Evolutionary conservation across 2,329 filamentous ascomycete species (phyloP), one percentile per base, ranked within the genome.

Genomic region (Exophiala dermatitidis): DNA sequence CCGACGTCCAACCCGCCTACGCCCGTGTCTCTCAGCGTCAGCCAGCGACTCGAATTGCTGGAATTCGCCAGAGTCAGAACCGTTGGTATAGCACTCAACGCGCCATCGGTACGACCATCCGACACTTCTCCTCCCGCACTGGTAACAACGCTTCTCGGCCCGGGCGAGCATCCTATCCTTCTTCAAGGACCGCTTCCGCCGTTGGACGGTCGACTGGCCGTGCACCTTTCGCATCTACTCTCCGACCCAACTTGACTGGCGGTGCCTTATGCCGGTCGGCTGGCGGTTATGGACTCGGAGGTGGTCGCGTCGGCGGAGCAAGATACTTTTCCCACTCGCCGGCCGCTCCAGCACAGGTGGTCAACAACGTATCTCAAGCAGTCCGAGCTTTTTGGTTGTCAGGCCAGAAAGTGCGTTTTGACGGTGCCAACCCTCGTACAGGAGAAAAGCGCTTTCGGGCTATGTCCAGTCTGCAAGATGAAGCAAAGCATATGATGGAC

Each of bases 321-420:
- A 81, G 91, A 61, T 91, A 91, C 74, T 97, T 97, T 72, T 94
- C 89, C 1, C 90, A 96, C 71, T 81, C 83, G 0, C 89, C 91
- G 1, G 85, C 88, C 6, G 82, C 85, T 5, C 90, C 89, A 37
- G 89, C 90, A 1, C 88, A 97, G 68, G 89, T 97, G 44, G 81
- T 97, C 48, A 86, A 93, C 69, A 95, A 95, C 70, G 91, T 96
- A n/a, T 95, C 89, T 8, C 84, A 90, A 63, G 93, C 90, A 3
- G 84, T 97, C 65, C 83, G 93, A 50, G 90, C 90, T 8, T 96
- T 98, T 71, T 85, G 88, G 72, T 77, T 95, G n/a, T 90, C 87
- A 0, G 93, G 93, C 0, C 83, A 95, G 65, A 93, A 90, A 68
- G 84, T 86, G 6, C 86, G 87, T 53, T 96, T 90, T 63, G 87